phyloP scores from a whole-genome alignment of 1,284 basidiomycete genomes.

The Tranzscheliella williamsii region DNA sequence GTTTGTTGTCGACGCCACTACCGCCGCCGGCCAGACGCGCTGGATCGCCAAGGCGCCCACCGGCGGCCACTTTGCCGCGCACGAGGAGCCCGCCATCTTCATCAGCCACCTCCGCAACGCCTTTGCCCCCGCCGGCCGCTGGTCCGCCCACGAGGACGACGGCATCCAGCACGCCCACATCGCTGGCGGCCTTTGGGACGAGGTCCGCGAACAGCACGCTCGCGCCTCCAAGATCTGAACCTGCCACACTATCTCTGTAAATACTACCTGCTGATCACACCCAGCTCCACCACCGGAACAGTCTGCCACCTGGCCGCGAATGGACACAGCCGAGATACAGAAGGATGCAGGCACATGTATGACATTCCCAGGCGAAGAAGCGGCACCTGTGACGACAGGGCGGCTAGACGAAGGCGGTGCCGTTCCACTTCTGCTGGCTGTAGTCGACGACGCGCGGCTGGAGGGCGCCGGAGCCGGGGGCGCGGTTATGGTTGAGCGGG shows the following conservation, averaged over 20 bases:
- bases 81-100: conserved; percentile 45
- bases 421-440: conserved; percentile 37
- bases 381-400: too few species aligned
- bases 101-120: conserved; percentile 43
- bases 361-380: too few species aligned
- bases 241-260: neutral
- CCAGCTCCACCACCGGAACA: too few species aligned
- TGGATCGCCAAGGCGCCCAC: conserved; percentile 33
- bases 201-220: conserved; percentile 23
- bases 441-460: conserved; percentile 39
- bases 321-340: too few species aligned
- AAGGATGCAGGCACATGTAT: too few species aligned
- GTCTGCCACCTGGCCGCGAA: too few species aligned
- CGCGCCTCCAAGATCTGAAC: conserved; percentile 29
- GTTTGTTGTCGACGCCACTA: conserved; percentile 28
- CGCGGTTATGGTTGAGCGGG: conserved; percentile 65
- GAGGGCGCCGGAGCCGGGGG: conserved; percentile 29
- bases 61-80: conserved; percentile 51
- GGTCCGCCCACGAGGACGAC: conserved; percentile 17
- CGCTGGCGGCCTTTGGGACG: conserved; percentile 39
- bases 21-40: conserved; percentile 21
- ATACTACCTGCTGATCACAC: too few species aligned
- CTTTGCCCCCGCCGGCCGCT: conserved; percentile 27
- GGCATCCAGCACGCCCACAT: conserved; percentile 19
- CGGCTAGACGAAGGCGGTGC: conserved; percentile 30